These are phyloP conservation scores for Lactifluus echinatus DNA, from an alignment of 768 basidiomycete species.

Conservation along the genomic window DNA sequence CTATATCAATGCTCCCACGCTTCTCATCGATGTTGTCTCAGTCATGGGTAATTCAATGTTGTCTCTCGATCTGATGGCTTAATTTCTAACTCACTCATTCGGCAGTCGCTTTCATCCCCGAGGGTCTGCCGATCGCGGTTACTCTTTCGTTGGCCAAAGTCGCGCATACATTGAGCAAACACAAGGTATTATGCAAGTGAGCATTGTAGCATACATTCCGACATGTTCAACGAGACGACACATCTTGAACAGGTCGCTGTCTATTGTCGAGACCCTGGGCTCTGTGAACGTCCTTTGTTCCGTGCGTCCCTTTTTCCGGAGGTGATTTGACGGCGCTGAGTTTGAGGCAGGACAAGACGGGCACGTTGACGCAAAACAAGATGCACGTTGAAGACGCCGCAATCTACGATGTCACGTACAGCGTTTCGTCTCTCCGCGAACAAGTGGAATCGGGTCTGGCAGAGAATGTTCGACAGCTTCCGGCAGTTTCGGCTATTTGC, in stretches of 20 bases:
- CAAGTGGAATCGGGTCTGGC: background rate
- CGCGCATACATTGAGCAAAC: slow-evolving; percentile 40
- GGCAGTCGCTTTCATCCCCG: slow-evolving; percentile 41
- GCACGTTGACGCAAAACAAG: slow-evolving; percentile 50
- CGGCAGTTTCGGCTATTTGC: slow-evolving; percentile 40
- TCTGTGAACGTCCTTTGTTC: slow-evolving; percentile 46
- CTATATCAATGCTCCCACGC: slow-evolving; percentile 41
- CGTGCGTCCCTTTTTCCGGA: background rate
- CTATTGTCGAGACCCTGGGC: slow-evolving; percentile 61
- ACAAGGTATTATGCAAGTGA: slow-evolving; percentile 41
- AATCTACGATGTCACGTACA: slow-evolving; percentile 27
- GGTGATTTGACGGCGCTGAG: background rate
- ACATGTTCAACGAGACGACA: background rate
- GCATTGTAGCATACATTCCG: background rate
- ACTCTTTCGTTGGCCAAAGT: slow-evolving; percentile 43
- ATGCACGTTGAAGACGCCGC: slow-evolving; percentile 49
- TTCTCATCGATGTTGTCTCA: slow-evolving; percentile 51
- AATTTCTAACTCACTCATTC: background rate
- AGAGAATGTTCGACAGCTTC: slow-evolving; percentile 24
- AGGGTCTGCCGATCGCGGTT: slow-evolving; percentile 46
- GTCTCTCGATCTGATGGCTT: background rate
- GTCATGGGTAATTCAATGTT: slow-evolving; percentile 37
- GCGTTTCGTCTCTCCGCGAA: slow-evolving; percentile 10
- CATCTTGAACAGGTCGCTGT: slow-evolving; percentile 32
- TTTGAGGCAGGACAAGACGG: slow-evolving; percentile 41